Base-by-base conservation (phyloP, 2,329 filamentous ascomycete species). In the Sphaerostilbella broomeana region DNA sequence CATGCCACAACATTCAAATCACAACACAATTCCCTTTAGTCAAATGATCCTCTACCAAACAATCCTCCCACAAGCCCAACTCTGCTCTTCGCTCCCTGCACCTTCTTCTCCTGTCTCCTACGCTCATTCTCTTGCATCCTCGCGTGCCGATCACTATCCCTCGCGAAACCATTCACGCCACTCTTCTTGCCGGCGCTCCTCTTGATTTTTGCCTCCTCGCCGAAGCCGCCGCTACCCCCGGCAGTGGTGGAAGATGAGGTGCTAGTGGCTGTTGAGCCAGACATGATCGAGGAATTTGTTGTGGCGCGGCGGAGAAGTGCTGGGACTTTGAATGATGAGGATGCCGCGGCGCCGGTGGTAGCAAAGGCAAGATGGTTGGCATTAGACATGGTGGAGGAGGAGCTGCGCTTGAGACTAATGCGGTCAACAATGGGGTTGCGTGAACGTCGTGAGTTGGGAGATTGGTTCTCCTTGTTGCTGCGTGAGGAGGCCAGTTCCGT, bases 291-390 rank as follows among this genome's bases (percentile, higher is more conserved):
- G 9, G 73, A 77, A 54, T 80, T 81, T 10, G 81, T 82, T 0
- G 85, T 90, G 4, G 84, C 84, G 20, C 84, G 75, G 18, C 85
- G 76, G 13, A 92, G 71, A 15, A 92, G 69, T 0, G 75, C 72
- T 0, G 86, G 85, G 2, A 85, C 75, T 51, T 77, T 80, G 72
- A 86, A 85, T 0, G 66, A 64, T 47, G 42, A 59, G 3, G 62
- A 52, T 5, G 62, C 55, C 3, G 67, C 60, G 1, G 62, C 47
- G 4, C 64, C 54, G 7, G 63, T 57, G 9, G 65, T 53, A 7
- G 72, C 63, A 56, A 85, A 85, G 3, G 80, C 81, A 42, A 81
- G 65, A 16, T 69, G 71, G 2, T 58, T 56, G 13, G 51, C 42
- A 13, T 57, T 46, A 3, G 61, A 56, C 24, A 56, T 36, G 27